A percentile compares a stretch with the other conserved stretches of the same genome.
These are phyloP conservation scores for Cerioporus squamosus DNA, from an alignment of 1,284 basidiomycete species.

Conservation along the genomic window DNA sequence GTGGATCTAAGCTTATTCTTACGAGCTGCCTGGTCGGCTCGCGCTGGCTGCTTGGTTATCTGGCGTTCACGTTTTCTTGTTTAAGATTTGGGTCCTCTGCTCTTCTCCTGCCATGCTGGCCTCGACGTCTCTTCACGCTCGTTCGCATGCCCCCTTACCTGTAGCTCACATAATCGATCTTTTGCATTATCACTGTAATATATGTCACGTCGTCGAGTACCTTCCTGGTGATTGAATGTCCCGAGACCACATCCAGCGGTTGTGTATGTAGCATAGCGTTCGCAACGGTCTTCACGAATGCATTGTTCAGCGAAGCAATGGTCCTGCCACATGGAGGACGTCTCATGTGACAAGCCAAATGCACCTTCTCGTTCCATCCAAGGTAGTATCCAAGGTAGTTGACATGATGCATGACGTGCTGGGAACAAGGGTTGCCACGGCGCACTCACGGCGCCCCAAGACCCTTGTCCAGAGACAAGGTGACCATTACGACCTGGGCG, in stretches of 20 bases:
- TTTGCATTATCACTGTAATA: conserved; percentile 6
- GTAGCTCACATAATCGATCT: conserved; percentile 2
- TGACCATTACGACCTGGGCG: conserved; percentile 43
- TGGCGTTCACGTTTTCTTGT: not conserved
- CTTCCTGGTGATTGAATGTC: not conserved
- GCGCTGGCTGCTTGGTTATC: not conserved
- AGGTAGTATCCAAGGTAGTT: not conserved
- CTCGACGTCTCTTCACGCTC: conserved; percentile 4
- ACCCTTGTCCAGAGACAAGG: not conserved
- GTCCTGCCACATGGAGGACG: not conserved
- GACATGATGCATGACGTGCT: not conserved
- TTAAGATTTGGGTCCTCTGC: not conserved
- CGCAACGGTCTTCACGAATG: not conserved
- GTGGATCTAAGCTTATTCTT: conserved; percentile 26
- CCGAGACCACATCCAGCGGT: not conserved
- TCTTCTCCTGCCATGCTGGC: not conserved
- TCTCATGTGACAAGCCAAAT: no score
- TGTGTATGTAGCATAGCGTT: conserved; percentile 2
- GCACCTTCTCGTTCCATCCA: not conserved
- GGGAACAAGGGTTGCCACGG: not conserved
- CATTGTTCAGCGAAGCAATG: not conserved
- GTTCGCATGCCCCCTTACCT: conserved; percentile 3
- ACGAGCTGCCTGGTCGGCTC: not conserved
- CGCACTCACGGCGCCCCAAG: not conserved
- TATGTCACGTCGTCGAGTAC: not conserved